Evolutionary conservation across 768 basidiomycete genomes (phyloP).

Genomic region (Hypholoma sublateritium): DNA sequence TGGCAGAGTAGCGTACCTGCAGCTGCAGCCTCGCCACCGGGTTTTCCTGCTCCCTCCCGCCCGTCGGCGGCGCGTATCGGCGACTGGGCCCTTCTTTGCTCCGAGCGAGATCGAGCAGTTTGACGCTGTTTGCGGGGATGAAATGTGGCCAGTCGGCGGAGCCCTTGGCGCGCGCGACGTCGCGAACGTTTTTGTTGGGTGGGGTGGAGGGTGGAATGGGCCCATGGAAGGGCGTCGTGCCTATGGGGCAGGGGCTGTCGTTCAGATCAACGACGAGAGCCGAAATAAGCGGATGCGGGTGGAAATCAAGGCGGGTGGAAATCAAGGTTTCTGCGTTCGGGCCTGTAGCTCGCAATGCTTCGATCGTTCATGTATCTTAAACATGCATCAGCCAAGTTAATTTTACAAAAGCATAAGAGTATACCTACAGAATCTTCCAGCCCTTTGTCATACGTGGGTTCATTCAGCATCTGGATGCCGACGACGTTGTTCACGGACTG

Average conservation of each 20-base stretch:
- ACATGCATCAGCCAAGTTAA: slow-evolving; percentile 1
- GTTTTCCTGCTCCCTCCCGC: slow-evolving; percentile 63
- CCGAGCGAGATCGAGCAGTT: slow-evolving; percentile 82
- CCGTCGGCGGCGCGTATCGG: slow-evolving; percentile 33
- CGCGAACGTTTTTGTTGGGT: slow-evolving; percentile 82
- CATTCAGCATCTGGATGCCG: slow-evolving; percentile 63
- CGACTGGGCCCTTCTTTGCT: slow-evolving; percentile 41
- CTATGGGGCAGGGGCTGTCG: too few relatives aligned
- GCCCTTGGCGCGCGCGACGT: slow-evolving; percentile 73
- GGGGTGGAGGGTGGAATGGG: slow-evolving; percentile 82
- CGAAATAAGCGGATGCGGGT: too few relatives aligned
- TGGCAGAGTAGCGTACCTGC: too few relatives aligned
- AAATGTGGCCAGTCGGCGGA: slow-evolving; percentile 83
- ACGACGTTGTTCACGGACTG: slow-evolving; percentile 51
- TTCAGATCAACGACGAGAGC: too few relatives aligned
- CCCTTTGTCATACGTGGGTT: slow-evolving; percentile 46
- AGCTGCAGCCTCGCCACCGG: slow-evolving; percentile 89
- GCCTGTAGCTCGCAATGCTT: slow-evolving; percentile 41
- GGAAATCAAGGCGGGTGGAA: too few relatives aligned
- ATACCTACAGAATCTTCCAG: slow-evolving; percentile 51
- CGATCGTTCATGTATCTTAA: slow-evolving; percentile 53
- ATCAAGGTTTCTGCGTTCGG: slow-evolving; percentile 29
- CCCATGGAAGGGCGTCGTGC: slow-evolving; percentile 87
- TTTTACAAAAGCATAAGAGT: slow-evolving; percentile 7
- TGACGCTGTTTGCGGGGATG: slow-evolving; percentile 75